These are phyloP conservation scores for Calocera cornea DNA, from an alignment of 768 basidiomycete genomes.

Conservation along the genomic window DNA sequence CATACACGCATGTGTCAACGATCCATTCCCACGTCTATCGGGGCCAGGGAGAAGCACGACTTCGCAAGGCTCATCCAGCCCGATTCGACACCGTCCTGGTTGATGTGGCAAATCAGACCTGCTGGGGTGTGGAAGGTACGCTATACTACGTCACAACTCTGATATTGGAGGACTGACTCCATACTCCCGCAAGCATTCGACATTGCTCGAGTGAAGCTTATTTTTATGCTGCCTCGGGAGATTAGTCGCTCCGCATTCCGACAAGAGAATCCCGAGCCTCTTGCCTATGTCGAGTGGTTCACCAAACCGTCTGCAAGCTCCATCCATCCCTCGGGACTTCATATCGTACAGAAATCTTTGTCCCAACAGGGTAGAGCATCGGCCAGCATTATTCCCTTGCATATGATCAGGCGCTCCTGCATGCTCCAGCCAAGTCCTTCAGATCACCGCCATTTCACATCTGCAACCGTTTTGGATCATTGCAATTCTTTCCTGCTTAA, in stretches of 20 bases:
- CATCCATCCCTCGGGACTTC: background rate
- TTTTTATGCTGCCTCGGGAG: background rate
- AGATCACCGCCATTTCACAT: background rate
- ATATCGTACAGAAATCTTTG: background rate
- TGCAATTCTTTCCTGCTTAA: background rate
- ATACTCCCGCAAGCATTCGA: too few species aligned
- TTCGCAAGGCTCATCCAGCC: background rate
- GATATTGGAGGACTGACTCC: background rate
- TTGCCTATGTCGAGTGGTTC: background rate
- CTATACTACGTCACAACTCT: background rate
- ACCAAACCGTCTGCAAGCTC: background rate
- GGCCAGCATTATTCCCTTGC: background rate
- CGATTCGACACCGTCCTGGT: background rate
- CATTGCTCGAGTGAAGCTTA: background rate
- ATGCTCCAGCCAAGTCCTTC: background rate
- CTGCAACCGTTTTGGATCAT: background rate
- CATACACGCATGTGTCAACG: background rate
- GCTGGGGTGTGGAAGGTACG: background rate
- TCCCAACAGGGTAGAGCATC: background rate
- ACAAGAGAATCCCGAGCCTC: background rate
- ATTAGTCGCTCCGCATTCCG: background rate
- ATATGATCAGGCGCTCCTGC: background rate
- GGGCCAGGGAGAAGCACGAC: background rate
- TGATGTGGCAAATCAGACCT: background rate
- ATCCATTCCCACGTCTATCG: background rate